These are phyloP conservation scores for Colletotrichum sp. DNA, from an alignment of 2,329 filamentous ascomycete species.

Conservation along the genomic window DNA sequence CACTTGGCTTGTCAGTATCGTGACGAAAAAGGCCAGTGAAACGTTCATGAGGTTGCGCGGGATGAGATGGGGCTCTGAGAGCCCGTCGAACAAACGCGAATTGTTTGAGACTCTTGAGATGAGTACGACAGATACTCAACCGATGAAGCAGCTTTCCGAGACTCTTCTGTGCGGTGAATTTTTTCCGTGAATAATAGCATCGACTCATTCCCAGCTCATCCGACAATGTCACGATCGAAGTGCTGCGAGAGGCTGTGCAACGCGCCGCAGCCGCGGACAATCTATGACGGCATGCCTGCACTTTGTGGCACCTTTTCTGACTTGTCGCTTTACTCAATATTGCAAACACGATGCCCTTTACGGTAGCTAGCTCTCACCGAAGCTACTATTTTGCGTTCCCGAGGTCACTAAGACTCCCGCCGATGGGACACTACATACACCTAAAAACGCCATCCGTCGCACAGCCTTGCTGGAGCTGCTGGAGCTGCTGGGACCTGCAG, in stretches of 20 bases:
- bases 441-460: slow-evolving; percentile 1
- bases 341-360: slow-evolving; percentile 8
- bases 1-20: neutral
- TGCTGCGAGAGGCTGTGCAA: neutral
- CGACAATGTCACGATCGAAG: neutral
- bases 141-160: slow-evolving; percentile 15
- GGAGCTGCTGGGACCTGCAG: neutral
- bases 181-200: neutral
- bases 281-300: slow-evolving; percentile 9
- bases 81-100: neutral
- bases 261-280: slow-evolving; percentile 9
- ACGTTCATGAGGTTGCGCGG: neutral
- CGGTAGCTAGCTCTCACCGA: neutral
- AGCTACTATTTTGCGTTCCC: neutral
- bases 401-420: neutral
- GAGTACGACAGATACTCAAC: slow-evolving; percentile 1
- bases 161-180: neutral
- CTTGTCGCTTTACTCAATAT: neutral
- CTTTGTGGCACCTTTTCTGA: neutral
- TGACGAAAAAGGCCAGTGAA: neutral
- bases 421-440: neutral
- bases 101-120: slow-evolving; percentile 10
- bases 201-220: neutral
- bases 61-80: neutral
- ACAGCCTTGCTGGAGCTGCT: neutral